Conservation (phyloP, 768 basidiomycete species). For the Leccinum subgranulosum region DNA sequence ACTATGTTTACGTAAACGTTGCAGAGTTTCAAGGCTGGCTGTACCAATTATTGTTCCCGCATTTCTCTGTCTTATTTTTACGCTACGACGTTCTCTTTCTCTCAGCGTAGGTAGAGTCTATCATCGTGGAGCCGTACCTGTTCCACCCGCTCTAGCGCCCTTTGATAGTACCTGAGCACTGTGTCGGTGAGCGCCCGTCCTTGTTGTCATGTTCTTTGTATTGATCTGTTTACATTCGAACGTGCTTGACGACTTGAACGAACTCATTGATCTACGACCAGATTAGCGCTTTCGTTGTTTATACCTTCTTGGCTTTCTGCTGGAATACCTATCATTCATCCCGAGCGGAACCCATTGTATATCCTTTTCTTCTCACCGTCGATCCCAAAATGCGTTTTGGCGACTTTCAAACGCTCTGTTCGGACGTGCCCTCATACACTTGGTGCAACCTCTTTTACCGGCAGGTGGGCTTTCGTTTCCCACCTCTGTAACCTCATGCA, state of each 20-base stretch:
- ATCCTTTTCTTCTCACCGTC: neutral
- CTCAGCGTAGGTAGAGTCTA: neutral
- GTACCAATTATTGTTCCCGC: neutral
- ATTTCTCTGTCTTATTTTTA: neutral
- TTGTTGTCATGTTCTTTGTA: slow-evolving; percentile 24
- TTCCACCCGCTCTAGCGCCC: neutral
- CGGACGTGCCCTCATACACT: slow-evolving; percentile 71
- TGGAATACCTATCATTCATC: slow-evolving; percentile 10
- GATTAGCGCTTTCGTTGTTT: slow-evolving; percentile 13
- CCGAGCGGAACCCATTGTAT: slow-evolving; percentile 3
- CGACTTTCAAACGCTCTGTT: slow-evolving; percentile 68
- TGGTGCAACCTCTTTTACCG: slow-evolving; percentile 96
- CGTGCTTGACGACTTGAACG: slow-evolving; percentile 26
- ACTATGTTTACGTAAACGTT: slow-evolving; percentile 3
- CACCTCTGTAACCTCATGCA: slow-evolving; percentile 1
- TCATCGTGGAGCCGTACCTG: neutral
- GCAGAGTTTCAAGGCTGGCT: no score
- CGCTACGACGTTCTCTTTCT: neutral
- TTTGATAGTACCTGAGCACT: neutral
- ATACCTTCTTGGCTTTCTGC: slow-evolving; percentile 19
- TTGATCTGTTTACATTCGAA: slow-evolving; percentile 32
- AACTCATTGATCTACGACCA: slow-evolving; percentile 15
- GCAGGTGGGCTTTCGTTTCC: slow-evolving; percentile 50
- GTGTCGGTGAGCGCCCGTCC: slow-evolving; percentile 18
- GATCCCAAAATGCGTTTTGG: slow-evolving; percentile 56